These are phyloP conservation scores for Metschnikowia bowlesiae DNA, from an alignment of 805 yeast species.

Conservation along the genomic window DNA sequence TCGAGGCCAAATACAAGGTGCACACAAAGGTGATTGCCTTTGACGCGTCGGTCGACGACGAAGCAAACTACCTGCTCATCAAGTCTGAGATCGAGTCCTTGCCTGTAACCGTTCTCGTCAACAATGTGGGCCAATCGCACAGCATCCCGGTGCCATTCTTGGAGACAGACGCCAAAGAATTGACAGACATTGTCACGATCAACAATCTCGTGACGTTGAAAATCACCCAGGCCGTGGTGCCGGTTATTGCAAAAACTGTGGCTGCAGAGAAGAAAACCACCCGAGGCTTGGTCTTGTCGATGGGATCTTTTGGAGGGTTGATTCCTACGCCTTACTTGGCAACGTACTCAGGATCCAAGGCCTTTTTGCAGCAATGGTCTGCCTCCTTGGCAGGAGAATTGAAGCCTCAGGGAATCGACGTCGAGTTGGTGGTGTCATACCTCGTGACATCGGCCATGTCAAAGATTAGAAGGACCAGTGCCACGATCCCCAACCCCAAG, in stretches of 20 bases:
- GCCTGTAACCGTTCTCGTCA: slow-evolving; percentile 72
- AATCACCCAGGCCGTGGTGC: slow-evolving; percentile 76
- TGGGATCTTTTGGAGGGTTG: slow-evolving; percentile 97
- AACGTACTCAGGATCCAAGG: slow-evolving; percentile 93
- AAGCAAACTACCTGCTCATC: slow-evolving; percentile 53
- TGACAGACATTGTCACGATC: slow-evolving; percentile 75
- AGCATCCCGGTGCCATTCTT: slow-evolving; percentile 90
- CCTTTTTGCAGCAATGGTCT: slow-evolving; percentile 92
- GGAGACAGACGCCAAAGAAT: slow-evolving; percentile 72
- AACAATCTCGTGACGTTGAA: slow-evolving; percentile 81
- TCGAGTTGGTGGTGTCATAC: slow-evolving; percentile 79
- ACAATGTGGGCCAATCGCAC: slow-evolving; percentile 94
- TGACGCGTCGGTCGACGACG: slow-evolving; percentile 67
- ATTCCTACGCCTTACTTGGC: slow-evolving; percentile 91
- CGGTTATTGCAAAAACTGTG: slow-evolving; percentile 57
- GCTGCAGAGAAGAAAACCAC: slow-evolving; percentile 32
- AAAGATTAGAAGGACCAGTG: slow-evolving; percentile 74
- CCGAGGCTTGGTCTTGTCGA: slow-evolving; percentile 80
- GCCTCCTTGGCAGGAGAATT: slow-evolving; percentile 84
- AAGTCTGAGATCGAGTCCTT: slow-evolving; percentile 43
- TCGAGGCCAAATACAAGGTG: slow-evolving; percentile 55
- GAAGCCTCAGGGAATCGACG: slow-evolving; percentile 66
- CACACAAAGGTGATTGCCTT: slow-evolving; percentile 65
- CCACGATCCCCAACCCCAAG: slow-evolving; percentile 76
- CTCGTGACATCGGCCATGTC: slow-evolving; percentile 95